These are phyloP conservation scores for Epichloe brachyelytri DNA, from an alignment of 2,329 filamentous ascomycete genomes.

Conservation along the genomic window DNA sequence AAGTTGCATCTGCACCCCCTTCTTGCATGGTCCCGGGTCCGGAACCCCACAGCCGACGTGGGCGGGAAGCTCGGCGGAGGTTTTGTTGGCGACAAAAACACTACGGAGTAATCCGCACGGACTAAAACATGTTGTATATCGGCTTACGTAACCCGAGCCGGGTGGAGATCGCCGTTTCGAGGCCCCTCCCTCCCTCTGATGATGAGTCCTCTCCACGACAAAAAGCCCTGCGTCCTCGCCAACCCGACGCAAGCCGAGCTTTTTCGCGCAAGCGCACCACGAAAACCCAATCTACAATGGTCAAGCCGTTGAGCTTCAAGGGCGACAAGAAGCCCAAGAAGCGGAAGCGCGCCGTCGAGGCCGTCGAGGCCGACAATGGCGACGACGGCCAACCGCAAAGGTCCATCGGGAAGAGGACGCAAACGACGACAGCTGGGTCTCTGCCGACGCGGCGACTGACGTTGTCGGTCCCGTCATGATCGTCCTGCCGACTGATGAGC, in stretches of 20 bases:
- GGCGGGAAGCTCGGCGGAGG: background rate
- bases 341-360: constrained; percentile 54
- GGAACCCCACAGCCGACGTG: background rate
- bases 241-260: background rate
- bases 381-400: constrained; percentile 25
- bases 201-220: too few species aligned
- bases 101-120: too few species aligned
- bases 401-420: constrained; percentile 20
- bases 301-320: constrained; percentile 88
- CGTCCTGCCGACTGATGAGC: constrained; percentile 62
- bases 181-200: too few species aligned
- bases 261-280: background rate
- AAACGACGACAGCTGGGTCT: constrained; percentile 83
- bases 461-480: constrained; percentile 73
- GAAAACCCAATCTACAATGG: constrained; percentile 37
- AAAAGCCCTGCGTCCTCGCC: too few species aligned
- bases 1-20: background rate
- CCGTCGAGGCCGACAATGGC: constrained; percentile 27
- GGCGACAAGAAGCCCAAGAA: constrained; percentile 95
- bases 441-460: constrained; percentile 61
- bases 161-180: too few species aligned
- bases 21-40: background rate
- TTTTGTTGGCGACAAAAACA: too few species aligned
- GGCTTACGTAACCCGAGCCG: constrained; percentile 13
- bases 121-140: too few species aligned